Evolutionary conservation across 2,329 filamentous ascomycete species (phyloP).

Genomic region (Cladosporium sp.): DNA sequence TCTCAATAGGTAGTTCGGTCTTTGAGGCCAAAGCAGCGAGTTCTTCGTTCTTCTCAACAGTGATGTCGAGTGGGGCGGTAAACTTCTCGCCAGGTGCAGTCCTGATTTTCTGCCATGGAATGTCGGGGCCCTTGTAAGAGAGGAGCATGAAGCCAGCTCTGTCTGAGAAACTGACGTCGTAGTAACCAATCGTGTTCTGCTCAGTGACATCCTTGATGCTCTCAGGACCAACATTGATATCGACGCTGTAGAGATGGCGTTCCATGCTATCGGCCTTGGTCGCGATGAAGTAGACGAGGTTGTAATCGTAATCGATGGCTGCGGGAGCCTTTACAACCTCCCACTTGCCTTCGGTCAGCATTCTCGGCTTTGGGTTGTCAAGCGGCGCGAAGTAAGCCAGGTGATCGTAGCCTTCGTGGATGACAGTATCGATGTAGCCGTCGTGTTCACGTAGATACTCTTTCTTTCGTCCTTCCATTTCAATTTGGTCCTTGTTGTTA

Average conservation of each 20-base stretch:
- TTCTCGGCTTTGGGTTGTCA: slow-evolving; percentile 75
- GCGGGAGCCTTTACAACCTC: slow-evolving; percentile 87
- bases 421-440: slow-evolving; percentile 89
- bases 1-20: slow-evolving; percentile 78
- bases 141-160: slow-evolving; percentile 82
- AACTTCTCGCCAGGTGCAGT: slow-evolving; percentile 70
- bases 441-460: slow-evolving; percentile 58
- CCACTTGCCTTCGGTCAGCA: slow-evolving; percentile 88
- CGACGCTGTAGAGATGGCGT: slow-evolving; percentile 88
- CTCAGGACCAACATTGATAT: slow-evolving; percentile 68
- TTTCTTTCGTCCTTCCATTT: slow-evolving; percentile 64
- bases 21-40: slow-evolving; percentile 70
- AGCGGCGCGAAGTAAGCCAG: slow-evolving; percentile 90
- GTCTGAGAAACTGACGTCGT: slow-evolving; percentile 79
- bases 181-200: slow-evolving; percentile 72
- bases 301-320: slow-evolving; percentile 79
- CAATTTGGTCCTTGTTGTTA: slow-evolving; percentile 65
- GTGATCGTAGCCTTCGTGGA: slow-evolving; percentile 85
- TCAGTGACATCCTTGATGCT: slow-evolving; percentile 74
- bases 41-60: slow-evolving; percentile 75
- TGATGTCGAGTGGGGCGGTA: slow-evolving; percentile 63
- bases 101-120: slow-evolving; percentile 89
- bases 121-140: slow-evolving; percentile 76
- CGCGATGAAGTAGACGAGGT: slow-evolving; percentile 86
- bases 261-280: slow-evolving; percentile 87